Conservation (phyloP, 1,139 yeast species). For the Kodamaea arcana region DNA sequence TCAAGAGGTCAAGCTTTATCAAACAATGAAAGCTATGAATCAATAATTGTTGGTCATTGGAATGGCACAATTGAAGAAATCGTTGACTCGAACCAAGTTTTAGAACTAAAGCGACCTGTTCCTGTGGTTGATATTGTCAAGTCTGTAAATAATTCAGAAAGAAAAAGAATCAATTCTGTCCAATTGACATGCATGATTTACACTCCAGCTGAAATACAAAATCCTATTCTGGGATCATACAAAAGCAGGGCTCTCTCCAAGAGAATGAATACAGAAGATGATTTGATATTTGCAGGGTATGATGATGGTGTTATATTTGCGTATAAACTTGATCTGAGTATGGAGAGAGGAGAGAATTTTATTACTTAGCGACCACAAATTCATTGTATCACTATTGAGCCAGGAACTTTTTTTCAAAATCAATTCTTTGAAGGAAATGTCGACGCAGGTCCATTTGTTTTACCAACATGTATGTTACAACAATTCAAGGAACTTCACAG, state of each 20-base stretch:
- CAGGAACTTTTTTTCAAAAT: too few species aligned
- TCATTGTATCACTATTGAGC: too few species aligned
- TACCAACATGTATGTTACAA: too few species aligned
- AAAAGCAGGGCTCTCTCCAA: conserved; percentile 3
- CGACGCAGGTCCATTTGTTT: too few species aligned
- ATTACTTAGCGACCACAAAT: too few species aligned
- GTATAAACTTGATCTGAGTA: conserved; percentile 6
- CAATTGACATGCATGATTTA: conserved; percentile 14
- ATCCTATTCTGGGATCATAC: conserved; percentile 1
- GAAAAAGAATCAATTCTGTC: conserved; percentile 4
- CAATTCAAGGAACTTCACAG: too few species aligned
- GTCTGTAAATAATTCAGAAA: conserved; percentile 9
- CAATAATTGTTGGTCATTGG: conserved; percentile 36
- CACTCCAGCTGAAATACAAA: background rate
- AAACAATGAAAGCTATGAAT: conserved; percentile 7
- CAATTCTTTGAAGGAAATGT: too few species aligned
- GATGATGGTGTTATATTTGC: conserved; percentile 30
- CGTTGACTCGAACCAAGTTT: conserved; percentile 6
- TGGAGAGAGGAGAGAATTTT: too few species aligned
- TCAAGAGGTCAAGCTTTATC: too few species aligned
- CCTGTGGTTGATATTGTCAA: conserved; percentile 9
- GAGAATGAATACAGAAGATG: conserved; percentile 6
- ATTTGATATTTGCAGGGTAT: conserved; percentile 31
- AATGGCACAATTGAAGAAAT: conserved; percentile 31
- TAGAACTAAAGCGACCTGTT: conserved; percentile 6